Conservation (phyloP, 805 yeast genomes). For the Candida manassasensis region DNA sequence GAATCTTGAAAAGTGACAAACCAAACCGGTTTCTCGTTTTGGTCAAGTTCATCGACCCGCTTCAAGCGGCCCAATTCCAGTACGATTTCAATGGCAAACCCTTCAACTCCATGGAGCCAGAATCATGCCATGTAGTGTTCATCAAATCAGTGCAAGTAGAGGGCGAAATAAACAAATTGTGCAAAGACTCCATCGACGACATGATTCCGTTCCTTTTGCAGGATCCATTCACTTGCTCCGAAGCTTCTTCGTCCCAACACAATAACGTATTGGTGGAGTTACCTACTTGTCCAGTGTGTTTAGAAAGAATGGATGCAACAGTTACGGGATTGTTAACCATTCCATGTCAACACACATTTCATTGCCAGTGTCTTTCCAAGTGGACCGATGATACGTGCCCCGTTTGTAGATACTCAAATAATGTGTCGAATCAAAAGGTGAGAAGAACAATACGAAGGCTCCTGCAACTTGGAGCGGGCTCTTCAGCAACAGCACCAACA, state of each 20-base stretch:
- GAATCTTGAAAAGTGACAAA: slow-evolving; percentile 62
- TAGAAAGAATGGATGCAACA: slow-evolving; percentile 80
- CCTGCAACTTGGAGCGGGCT: slow-evolving; percentile 13
- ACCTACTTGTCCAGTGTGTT: slow-evolving; percentile 91
- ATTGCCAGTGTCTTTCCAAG: slow-evolving; percentile 78
- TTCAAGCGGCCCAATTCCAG: slow-evolving; percentile 60
- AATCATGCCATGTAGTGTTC: slow-evolving; percentile 70
- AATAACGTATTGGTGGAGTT: slow-evolving; percentile 44
- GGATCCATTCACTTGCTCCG: slow-evolving; percentile 60
- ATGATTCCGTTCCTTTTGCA: slow-evolving; percentile 62
- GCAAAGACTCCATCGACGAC: slow-evolving; percentile 14
- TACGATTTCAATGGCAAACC: slow-evolving; percentile 62
- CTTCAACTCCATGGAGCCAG: slow-evolving; percentile 87
- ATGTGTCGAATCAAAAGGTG: slow-evolving; percentile 30
- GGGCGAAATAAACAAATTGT: slow-evolving; percentile 7
- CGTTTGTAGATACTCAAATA: slow-evolving; percentile 74
- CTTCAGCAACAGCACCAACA: neutral
- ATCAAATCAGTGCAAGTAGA: slow-evolving; percentile 55
- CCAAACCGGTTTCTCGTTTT: slow-evolving; percentile 72
- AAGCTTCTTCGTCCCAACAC: neutral
- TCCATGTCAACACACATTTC: slow-evolving; percentile 91
- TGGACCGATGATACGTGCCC: slow-evolving; percentile 93
- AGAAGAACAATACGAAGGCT: slow-evolving; percentile 29
- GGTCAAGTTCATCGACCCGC: slow-evolving; percentile 60
- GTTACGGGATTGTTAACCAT: slow-evolving; percentile 80